Evolutionary conservation across 2,329 filamentous ascomycete species (phyloP).

Genomic region (Escovopsis sp.): DNA sequence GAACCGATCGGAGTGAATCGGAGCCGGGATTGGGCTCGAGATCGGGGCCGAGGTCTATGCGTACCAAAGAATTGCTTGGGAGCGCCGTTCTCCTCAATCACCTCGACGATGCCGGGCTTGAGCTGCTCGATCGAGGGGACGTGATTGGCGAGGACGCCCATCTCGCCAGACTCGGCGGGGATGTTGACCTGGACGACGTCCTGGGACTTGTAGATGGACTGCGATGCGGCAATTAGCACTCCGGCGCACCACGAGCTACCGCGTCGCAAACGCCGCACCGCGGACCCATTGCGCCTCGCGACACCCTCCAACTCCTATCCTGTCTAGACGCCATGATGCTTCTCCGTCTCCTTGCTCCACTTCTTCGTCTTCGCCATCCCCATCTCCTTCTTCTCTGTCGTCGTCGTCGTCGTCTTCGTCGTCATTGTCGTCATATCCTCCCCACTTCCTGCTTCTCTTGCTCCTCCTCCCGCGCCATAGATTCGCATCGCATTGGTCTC

Average conservation of each 20-base stretch:
- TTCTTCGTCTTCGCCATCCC: too few species aligned
- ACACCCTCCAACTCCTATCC: too few species aligned
- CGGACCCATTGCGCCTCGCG: too few species aligned
- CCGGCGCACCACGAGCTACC: conserved; percentile 12
- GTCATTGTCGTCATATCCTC: too few species aligned
- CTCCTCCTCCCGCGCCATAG: conserved; percentile 9
- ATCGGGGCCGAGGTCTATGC: conserved; percentile 24
- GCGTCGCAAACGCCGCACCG: too few species aligned
- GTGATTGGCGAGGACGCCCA: conserved; percentile 99
- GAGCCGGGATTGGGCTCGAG: too few species aligned
- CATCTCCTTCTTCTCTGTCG: too few species aligned
- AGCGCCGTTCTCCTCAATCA: conserved; percentile 80
- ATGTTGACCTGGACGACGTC: conserved; percentile 93
- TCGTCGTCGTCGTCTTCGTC: too few species aligned
- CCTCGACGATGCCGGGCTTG: conserved; percentile 88
- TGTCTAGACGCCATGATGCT: too few species aligned
- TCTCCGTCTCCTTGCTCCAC: too few species aligned
- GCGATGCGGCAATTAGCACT: conserved; percentile 36
- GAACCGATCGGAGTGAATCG: too few species aligned
- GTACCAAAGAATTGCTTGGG: conserved; percentile 97
- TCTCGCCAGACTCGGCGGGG: conserved; percentile 92
- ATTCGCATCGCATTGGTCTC: conserved; percentile 15
- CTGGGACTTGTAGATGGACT: conserved; percentile 56
- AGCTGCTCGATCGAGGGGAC: conserved; percentile 98
- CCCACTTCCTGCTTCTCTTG: conserved; percentile 5